Evolutionary conservation across 2,329 filamentous ascomycete genomes (phyloP).

Genomic region (Herpomyces periplanetae): DNA sequence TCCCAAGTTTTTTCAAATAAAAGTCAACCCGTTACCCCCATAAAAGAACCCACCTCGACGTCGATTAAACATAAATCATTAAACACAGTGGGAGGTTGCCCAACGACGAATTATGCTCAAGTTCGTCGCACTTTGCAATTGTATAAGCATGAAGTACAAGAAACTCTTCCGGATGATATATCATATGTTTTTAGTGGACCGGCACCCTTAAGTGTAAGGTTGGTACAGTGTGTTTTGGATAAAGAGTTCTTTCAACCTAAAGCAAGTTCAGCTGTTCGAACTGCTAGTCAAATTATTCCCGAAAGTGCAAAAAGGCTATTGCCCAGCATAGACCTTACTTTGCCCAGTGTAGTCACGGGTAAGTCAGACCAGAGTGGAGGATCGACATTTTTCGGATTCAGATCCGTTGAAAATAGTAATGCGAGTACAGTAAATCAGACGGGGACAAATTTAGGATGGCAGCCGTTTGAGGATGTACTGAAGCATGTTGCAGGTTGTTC

Average conservation of each 20-base stretch:
- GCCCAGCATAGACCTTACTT: slow-evolving; percentile 10
- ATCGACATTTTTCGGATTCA: neutral
- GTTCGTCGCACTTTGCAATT: slow-evolving; percentile 51
- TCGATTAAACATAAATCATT: slow-evolving; percentile 16
- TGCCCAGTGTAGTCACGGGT: slow-evolving; percentile 16
- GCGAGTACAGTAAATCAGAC: slow-evolving; percentile 12
- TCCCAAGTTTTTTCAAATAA: no score
- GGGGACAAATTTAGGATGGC: slow-evolving; percentile 36
- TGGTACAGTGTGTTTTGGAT: slow-evolving; percentile 70
- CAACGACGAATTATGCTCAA: slow-evolving; percentile 40
- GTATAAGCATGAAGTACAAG: slow-evolving; percentile 83
- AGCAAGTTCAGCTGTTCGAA: no score
- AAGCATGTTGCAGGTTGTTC: slow-evolving; percentile 58
- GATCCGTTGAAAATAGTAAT: slow-evolving; percentile 13
- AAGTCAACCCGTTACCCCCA: no score
- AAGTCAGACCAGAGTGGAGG: neutral
- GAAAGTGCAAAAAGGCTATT: no score
- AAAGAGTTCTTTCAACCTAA: slow-evolving; percentile 72
- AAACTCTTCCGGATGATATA: slow-evolving; percentile 68
- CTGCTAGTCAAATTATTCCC: no score
- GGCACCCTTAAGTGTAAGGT: slow-evolving; percentile 53
- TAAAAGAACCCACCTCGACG: slow-evolving; percentile 15
- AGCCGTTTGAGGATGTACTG: slow-evolving; percentile 64
- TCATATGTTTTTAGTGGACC: slow-evolving; percentile 97
- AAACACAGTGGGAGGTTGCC: slow-evolving; percentile 6